Evolutionary conservation across 331 rosid species (phyloP), one percentile per base, ranked within the genome.

Genomic region (Cucumis variabilis): DNA sequence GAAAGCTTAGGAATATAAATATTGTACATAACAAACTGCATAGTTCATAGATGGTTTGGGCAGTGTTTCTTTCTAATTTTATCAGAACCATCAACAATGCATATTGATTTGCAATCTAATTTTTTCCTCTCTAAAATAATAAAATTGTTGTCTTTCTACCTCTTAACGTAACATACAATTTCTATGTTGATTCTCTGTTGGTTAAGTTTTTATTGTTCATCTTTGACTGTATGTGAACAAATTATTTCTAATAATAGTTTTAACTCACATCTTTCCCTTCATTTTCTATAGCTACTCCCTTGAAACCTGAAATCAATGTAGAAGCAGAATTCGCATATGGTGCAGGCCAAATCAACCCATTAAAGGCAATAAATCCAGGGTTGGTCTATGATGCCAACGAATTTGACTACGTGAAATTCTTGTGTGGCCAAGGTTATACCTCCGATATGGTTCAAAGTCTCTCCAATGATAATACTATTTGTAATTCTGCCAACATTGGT

Each of bases 341-440:
- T 12, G 63, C 93, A 3, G 92, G 93, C 16, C 91, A 88, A 23
- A 51, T 89, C 21, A 70, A 88, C 87, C 93, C 93, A 7, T 28
- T 88, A 5, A 66, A 87, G 82, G 93, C 93, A 24, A 13, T 78
- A 12, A 82, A 85, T 19, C 93, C 92, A 0, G 91, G 93, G 13
- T 84, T 91, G 14, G 81, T 91, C 65, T 91, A 91, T 20, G 91
- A 91, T 2, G 72, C 87, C 16, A 62, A 15, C 13, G 74, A 77
- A 33, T 81, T 15, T 6, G 92, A 91, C 81, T 89, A 89, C 75
- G 46, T 86, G n/a, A 46, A 68, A 11, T 84, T 86, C 33, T 84
- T 91, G 15, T 89, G 93, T 77, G 84, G 87, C 24, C 20, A 86
- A 63, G 75, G 84, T 1, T 85, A 76, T 50, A 12, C 72, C 58